Evolutionary conservation across 2,329 filamentous ascomycete species (phyloP), one percentile per base, ranked within the genome.

Genomic region (Tolypocladium endophyticum): DNA sequence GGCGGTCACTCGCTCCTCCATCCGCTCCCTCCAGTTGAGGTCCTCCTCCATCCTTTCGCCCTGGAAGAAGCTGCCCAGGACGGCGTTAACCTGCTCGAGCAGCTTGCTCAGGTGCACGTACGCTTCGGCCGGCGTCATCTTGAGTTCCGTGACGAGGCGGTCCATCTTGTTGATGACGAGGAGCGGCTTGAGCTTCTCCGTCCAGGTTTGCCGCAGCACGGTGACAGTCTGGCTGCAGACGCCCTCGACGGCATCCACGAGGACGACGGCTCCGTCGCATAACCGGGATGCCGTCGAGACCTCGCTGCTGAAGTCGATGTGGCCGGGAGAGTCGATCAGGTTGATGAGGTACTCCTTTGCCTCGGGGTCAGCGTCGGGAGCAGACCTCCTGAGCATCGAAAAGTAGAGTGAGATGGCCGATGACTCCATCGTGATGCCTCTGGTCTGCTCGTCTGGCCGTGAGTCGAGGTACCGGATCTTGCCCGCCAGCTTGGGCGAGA

Each of bases 351-450:
- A 97, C 73, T 99, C 93, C 70, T 91, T 91, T 25, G 88, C 81
- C 67, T 87, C 82, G 0, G 90, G 87, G 18, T 79, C 70, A 7
- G 84, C 84, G 20, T 91, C 87, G 2, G 88, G 87, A 1, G 83
- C 79, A 43, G 84, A 78, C 65, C 90, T 85, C 65, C 92, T 84
- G 58, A 96, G 78, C 82, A 97, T 90, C 41, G 92, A 95, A 73
- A 99, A 99, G 75, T 89, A 95, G 39, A 99, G 80, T 0, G 94
- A 97, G 64, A 99, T 99, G 63, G 94, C 94, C 7, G 93, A 97
- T 0, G 94, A 97, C 74, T 99, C 94, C 94, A 99, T 99, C n/a
- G 94, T 99, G 70, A 99, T 99, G 60, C 94, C 94, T 64, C 94
- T 88, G 20, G 90, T 83, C 76, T 99, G 94, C 74, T 99, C 94